phyloP scores from a whole-genome alignment of 2,329 filamentous ascomycete genomes.

The Penicillium expansum region DNA sequence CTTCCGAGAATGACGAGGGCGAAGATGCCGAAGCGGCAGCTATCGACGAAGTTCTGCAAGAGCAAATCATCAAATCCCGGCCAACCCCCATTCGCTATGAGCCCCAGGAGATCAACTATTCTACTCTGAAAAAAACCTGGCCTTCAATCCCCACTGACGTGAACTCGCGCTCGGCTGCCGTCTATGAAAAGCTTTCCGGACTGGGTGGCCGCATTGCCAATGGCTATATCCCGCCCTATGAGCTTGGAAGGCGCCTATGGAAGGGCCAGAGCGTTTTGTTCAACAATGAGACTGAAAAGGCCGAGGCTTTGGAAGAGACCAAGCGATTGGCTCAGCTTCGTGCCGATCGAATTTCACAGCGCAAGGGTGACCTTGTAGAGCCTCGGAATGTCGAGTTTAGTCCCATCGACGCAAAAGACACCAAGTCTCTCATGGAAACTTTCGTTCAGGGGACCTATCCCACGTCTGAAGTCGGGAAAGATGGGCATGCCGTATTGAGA shows the following conservation, averaged over 20 bases:
- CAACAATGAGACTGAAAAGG: slow-evolving; percentile 37
- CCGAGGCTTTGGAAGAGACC: slow-evolving; percentile 35
- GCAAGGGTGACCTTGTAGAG: slow-evolving; percentile 39
- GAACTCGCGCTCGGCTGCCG: slow-evolving; percentile 27
- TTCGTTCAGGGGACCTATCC: slow-evolving; percentile 38
- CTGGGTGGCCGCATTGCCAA: slow-evolving; percentile 36
- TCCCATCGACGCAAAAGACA: slow-evolving; percentile 25
- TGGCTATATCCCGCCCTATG: slow-evolving; percentile 36
- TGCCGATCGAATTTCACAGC: slow-evolving; percentile 36
- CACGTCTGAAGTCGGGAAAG: slow-evolving; percentile 16
- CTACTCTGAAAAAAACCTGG: slow-evolving; percentile 39
- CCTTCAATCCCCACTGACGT: slow-evolving; percentile 37
- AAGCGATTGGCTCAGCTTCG: slow-evolving; percentile 33
- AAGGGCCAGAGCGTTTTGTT: slow-evolving; percentile 41
- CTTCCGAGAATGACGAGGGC: slow-evolving; percentile 24
- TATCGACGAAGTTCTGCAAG: slow-evolving; percentile 30
- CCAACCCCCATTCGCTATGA: slow-evolving; percentile 36
- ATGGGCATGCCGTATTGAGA: slow-evolving; percentile 27
- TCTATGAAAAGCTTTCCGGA: slow-evolving; percentile 37
- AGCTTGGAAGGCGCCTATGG: slow-evolving; percentile 38
- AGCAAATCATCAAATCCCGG: slow-evolving; percentile 31
- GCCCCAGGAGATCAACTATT: slow-evolving; percentile 33
- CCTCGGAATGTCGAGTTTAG: slow-evolving; percentile 32
- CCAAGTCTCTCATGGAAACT: slow-evolving; percentile 31
- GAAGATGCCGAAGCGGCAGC: slow-evolving; percentile 24